A percentile compares a stretch with the other conserved stretches of the same genome.
Conservation (phyloP, 192 early-diverging fungal species). For the Jimgerdemannia flammicorona region DNA sequence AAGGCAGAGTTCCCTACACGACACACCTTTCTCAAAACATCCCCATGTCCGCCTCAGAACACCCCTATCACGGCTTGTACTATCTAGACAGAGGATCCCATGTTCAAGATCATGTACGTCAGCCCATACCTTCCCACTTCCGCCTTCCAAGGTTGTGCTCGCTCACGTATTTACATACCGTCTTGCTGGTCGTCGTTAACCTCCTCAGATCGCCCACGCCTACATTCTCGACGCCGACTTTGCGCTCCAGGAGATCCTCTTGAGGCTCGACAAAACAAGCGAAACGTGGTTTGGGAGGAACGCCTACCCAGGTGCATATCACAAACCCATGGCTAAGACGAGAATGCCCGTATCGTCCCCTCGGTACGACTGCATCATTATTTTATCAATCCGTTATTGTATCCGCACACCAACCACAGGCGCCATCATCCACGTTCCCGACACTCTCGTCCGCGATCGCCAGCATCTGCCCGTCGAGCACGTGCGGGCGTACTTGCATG, state of each 20-base stretch:
- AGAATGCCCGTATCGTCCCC: background rate
- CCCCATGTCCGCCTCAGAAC: no score
- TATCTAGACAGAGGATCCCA: background rate
- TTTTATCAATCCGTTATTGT: background rate
- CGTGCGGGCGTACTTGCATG: background rate
- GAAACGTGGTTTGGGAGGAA: background rate
- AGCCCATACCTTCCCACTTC: background rate
- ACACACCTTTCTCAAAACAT: no score
- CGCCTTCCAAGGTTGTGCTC: background rate
- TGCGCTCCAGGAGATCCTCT: background rate
- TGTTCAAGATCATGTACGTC: background rate
- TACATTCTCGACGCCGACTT: background rate
- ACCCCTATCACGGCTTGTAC: background rate
- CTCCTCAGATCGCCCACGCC: background rate
- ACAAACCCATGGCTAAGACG: background rate
- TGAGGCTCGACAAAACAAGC: background rate
- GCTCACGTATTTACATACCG: background rate
- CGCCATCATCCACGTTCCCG: background rate
- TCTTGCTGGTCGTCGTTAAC: background rate
- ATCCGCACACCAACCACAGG: background rate
- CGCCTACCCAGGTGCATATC: background rate
- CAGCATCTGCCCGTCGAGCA: background rate
- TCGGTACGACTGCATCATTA: background rate
- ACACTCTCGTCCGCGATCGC: background rate
- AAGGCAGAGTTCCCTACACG: no score